Base-by-base conservation (phyloP, 2,329 filamentous ascomycete species). In the Ustilaginoidea virens region DNA sequence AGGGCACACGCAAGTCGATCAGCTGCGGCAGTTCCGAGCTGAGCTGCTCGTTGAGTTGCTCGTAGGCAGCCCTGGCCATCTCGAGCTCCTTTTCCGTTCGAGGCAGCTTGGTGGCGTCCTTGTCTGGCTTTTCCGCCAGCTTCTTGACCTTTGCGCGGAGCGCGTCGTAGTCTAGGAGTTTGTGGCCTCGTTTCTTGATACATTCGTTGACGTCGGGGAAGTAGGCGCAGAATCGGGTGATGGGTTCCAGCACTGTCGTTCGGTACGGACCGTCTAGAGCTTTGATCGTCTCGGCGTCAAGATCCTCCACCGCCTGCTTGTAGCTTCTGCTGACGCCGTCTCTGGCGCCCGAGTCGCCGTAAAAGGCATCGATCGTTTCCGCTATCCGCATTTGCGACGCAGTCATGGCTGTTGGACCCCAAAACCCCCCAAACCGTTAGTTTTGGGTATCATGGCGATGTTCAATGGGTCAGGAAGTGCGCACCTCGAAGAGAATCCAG, bases 131-230 rank as follows among this genome's bases (percentile, higher is more conserved):
- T 57, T 98, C 92, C 30, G 82, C 83, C 22, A 98, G 73, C 54
- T 85, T 87, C 69, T 94, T 94, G 47, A 98, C 90, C 54, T 90
- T 92, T 40, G 85, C 83, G 37, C 90, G 81, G 57, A 96, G 76
- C 12, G 86, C 74, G 53, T 98, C 90, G 62, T 98, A 98, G 59
- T 98, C 92, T 42, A 96, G 80, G 33, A 96, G 78, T 58, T 98
- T 98, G 69, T 98, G 81, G 47, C 92, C 80, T 46, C 92, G 82
- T 63, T 98, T 98, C 62, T 96, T 98, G 58, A 98, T 94, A 57
- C 87, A 94, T 61, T 94, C 85, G 58, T 98, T 98, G 49, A 98
- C 86, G 53, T 98, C 90, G 19, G 90, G 87, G 55, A 98, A 98
- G 61, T 98, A 98, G 41, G 83, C 82, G 61, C 87, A 96, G 63